Base-by-base conservation (phyloP, 2,329 filamentous ascomycete genomes). In the Colletotrichum magnum region DNA sequence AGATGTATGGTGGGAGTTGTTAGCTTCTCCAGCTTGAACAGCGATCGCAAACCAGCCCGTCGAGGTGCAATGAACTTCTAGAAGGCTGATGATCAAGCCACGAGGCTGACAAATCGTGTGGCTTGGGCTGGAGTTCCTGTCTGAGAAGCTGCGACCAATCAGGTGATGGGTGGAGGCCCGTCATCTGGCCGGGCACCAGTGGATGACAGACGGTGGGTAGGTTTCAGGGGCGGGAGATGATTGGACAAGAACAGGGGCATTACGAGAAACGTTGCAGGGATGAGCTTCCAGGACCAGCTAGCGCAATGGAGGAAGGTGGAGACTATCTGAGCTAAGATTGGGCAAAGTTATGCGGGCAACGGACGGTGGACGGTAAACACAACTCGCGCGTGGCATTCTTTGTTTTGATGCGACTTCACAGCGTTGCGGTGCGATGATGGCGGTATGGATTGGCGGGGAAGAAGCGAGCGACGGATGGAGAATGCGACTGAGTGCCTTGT, bases 81-180 rank as follows among this genome's bases (percentile, higher is more conserved):
- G 69, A 70, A 71, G 32, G 69, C 61, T 28, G 52, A 66, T 39
- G 52, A 68, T 24, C 57, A 58, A 70, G 69, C 69, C 67, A 70
- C 67, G 54, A 45, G 21, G 56, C 24, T 70, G 69, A 69, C 69
- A 66, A 62, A 67, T 36, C 59, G 13, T 13, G 68, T 70, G 68
- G 62, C 67, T 61, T 52, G 56, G 18, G 21, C 18, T 24, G 47
- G 21, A 21, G 21, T 12, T 16, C 16, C 18, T 47, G 16, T 18
- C 15, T 47, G 45, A 7, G 18, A 24, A 7, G 21, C 47, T 50
- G 13, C 13, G 10, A 48, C 50, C 45, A 32, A 66, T 66, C 67
- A 66, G 43, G 16, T 69, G 67, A 32, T 45, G n/a, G 32, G 61
- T 53, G 54, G 61, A 12, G n/a, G 36, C 5, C 10, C 18, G 43